Evolutionary conservation across 345 rosid species (phyloP), one percentile per base, ranked within the genome.

Genomic region (Trapa bicornis): DNA sequence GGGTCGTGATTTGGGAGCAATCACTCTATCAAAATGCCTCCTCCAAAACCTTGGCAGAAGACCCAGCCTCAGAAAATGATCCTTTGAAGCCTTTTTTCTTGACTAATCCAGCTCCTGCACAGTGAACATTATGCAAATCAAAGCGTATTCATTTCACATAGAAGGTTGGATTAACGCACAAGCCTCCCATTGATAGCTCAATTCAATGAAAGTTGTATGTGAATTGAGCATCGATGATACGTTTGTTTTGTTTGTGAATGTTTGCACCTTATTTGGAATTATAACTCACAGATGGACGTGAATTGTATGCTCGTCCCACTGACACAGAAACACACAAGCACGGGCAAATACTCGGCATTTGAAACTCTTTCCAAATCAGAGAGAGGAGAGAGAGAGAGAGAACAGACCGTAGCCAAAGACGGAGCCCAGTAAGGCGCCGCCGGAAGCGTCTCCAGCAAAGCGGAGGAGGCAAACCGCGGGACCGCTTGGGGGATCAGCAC

Each of bases 341-440:
- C 29, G 29, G 29, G 45, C 37, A 14, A 62, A 16, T 12, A 47
- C 2, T 65, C 37, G 52, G 36, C 42, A 64, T 64, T 16, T 17
- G 47, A 16, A 15, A 39, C 47, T 3, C 42, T 64, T 38, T n/a
- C 5, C 1, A 37, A 6, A 38, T 39, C 66, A 37, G 13, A 45
- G 48, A 45, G 45, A 4, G 12, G 13, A 45, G 48, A 45, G 3
- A 41, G 43, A 41, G 54, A 0, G 42, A 42, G 68, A 68, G 29
- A 47, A 5, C 47, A 38, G 53, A 91, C 99, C 97, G 68, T 80
- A 91, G 70, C 96, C 96, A 67, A 87, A 87, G 64, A 91, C 81
- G 69, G 96, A 85, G 71, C 97, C 96, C 91, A 85, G 83, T 65
- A 94, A 74, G 60, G 93, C 93, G 65, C 99, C 99, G n/a, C 85